Evolutionary conservation across 2,329 filamentous ascomycete genomes (phyloP).

Genomic region (Aureobasidium sp.): DNA sequence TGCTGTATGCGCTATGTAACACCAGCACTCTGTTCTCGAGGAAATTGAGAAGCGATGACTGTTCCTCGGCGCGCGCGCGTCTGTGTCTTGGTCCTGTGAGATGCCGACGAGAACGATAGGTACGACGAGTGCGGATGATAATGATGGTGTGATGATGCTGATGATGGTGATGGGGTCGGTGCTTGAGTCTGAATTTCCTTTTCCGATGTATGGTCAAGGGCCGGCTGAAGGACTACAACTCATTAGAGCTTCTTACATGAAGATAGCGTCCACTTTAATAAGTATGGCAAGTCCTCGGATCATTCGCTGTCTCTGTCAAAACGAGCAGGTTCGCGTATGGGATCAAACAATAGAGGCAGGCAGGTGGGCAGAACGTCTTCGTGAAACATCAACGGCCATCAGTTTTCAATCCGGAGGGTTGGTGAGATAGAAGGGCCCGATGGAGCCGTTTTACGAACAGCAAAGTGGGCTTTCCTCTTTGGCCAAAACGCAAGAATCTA

Average conservation of each 20-base stretch:
- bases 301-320: neutral
- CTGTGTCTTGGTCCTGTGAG: neutral
- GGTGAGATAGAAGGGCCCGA: constrained; percentile 1
- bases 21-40: neutral
- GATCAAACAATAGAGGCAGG: constrained; percentile 14
- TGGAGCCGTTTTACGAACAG: constrained; percentile 11
- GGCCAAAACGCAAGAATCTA: neutral
- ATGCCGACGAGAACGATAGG: neutral
- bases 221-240: constrained; percentile 3
- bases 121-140: neutral
- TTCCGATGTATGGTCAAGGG: neutral
- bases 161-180: neutral
- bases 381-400: constrained; percentile 14
- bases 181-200: neutral
- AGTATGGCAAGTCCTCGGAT: neutral
- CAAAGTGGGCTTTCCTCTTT: constrained; percentile 1
- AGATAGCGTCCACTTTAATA: constrained; percentile 14
- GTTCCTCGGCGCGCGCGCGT: neutral
- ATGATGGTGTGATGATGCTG: constrained; percentile 2
- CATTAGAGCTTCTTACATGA: neutral
- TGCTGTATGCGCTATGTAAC: constrained; percentile 6
- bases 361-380: constrained; percentile 11
- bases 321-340: constrained; percentile 7
- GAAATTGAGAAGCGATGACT: neutral
- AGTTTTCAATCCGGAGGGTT: constrained; percentile 2